Evolutionary conservation across 306 rosid species (phyloP), one percentile per base, ranked within the genome.

Genomic region (Delonix regia): DNA sequence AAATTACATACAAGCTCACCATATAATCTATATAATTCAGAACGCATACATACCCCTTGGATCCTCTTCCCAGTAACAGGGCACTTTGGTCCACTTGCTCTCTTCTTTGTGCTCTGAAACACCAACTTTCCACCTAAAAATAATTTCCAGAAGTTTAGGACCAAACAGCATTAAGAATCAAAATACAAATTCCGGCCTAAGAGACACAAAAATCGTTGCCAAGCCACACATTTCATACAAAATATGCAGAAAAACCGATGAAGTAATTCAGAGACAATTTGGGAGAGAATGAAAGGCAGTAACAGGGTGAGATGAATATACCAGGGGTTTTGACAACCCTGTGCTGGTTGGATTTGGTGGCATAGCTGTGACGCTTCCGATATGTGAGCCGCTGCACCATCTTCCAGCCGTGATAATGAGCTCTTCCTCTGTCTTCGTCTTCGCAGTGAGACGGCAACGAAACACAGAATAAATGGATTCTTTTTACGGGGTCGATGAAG

Each of bases 61-160:
- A 94, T 92, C 81, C 97, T 94, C 91, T 92, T 94, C 16, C 98
- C 97, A 19, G 98, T 94, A 8, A 94, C 96, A 42, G 97, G 97
- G 75, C 96, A 94, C 78, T 94, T 94, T 2, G 98, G 98, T 12
- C 98, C 98, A n/a, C 94, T 92, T 11, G 98, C 96, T 56, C 96
- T 92, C 93, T 94, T 94, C 86, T 89, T 90, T 42, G 96, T 89
- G 39, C 55, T 87, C 87, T 94, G 98, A 79, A 90, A 92, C 24
- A 92, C 89, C 87, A 94, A 77, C 79, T 89, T 94, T 41, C 97
- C 98, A 33, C 97, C 98, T 94, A 68, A 47, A 12, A 60, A 71
- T 28, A 70, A 71, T 60, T 62, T 21, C 42, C 47, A 33, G 15
- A 48, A 1, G 18, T 25, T 30, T 1, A 44, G 14, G 13, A 24